Base-by-base conservation (phyloP, 139 green algal genomes). In the Diplosphaera chodatii region DNA sequence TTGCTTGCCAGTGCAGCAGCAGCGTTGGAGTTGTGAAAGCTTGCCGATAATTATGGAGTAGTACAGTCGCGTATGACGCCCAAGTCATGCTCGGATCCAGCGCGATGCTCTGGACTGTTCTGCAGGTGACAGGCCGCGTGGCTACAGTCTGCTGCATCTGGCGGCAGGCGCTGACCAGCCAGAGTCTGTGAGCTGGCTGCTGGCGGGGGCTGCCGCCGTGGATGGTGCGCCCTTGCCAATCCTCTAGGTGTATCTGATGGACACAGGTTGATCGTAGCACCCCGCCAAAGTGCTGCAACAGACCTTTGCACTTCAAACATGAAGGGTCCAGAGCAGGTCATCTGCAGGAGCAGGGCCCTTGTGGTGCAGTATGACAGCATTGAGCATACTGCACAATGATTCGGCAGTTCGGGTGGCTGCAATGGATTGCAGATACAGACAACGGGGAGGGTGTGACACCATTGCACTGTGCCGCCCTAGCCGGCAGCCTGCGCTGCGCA, bases 121-220 rank as follows among this genome's bases (percentile, higher is more conserved):
- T n/a, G 18, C 64, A 27, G 10, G 25, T 0, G 68, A 76, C 37
- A 64, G 69, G 8, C 71, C 80, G 2, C 68, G 72, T 32, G 72
- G 80, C 40, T 90, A 78, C 78, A 78, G 65, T 23, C 68, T 91
- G 67, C 77, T 89, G 63, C 83, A 89, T 67, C 23, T 88, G 32
- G 84, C 82, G 18, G 80, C 80, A 0, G 85, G 78, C 27, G 18
- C 83, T 64, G 84, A 75, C 20, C 71, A 74, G 22, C 37, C 73
- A 4, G 65, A 70, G 23, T 74, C 73, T 0, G 79, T 78, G 0
- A 73, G 71, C 29, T 67, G 80, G 13, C 68, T 91, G 32, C 73
- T 88, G 32, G 76, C 76, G 32, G 2, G 40, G 21, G 67, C 69
- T 10, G 67, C 62, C 5, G 40, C 68, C 6, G 32, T 55, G 1